Base-by-base conservation (phyloP, 2,329 filamentous ascomycete genomes). In the Trichophyton verrucosum region DNA sequence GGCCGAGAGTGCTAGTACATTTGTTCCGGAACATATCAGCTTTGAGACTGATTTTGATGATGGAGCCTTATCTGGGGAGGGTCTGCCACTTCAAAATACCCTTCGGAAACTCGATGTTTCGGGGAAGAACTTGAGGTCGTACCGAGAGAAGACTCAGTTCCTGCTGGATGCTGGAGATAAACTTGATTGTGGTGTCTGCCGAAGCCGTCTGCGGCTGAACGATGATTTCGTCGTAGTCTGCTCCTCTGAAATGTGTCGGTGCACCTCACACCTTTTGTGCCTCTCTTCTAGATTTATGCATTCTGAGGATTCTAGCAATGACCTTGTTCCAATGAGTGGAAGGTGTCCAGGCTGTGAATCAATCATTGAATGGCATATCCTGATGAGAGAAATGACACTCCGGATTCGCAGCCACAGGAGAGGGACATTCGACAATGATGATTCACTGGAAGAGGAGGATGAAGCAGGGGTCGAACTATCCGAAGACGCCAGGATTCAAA, bases 331-430 rank as follows among this genome's bases (percentile, higher is more conserved):
- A 0, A 77, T 82, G 1, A 70, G 78, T 38, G 91, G 90, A 1
- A 72, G 68, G 1, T 97, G 92, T 74, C 89, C 89, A 0, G 75
- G 75, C 20, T 97, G 92, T 69, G 74, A 78, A 0, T 77, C 77
- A 0, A 72, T 77, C 3, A 74, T 91, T 1, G 71, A 78, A 58
- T 97, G 92, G 92, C 78, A 80, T 0, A 82, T 87, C 56, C 82
- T 96, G 75, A 87, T 95, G 76, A 91, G 85, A 69, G 91, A 95
- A 70, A 74, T 95, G 66, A 94, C 82, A 58, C 74, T 96, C 57
- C 81, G 92, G 36, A 77, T 83, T 40, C 81, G 89, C 24, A 91
- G 87, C 11, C 27, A 24, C 9, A 17, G 42, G 0, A 73, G 80
- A 60, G 86, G 87, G 61, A 20, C 6, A 13, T 30, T n/a, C 24